These are phyloP conservation scores for Xylaria scruposa DNA, from an alignment of 495 filamentous ascomycete genomes.

Conservation along the genomic window DNA sequence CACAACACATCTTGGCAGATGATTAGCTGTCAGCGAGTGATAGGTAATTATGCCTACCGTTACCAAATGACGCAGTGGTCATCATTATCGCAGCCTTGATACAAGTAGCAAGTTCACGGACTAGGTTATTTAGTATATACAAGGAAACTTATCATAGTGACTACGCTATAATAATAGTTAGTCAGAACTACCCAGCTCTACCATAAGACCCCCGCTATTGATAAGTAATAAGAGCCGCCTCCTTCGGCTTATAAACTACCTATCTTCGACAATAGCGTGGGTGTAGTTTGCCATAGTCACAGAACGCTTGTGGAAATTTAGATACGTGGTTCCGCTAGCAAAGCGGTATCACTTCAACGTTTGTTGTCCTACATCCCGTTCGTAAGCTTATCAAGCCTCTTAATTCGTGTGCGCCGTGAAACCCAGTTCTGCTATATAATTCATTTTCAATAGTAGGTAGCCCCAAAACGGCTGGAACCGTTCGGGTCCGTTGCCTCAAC, in stretches of 20 bases:
- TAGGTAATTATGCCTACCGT: neutral
- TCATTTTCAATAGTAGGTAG: slow-evolving; percentile 6
- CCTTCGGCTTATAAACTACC: slow-evolving; percentile 1
- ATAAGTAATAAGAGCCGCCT: slow-evolving; percentile 9
- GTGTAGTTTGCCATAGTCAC: neutral
- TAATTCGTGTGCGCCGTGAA: neutral
- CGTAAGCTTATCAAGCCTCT: slow-evolving; percentile 15
- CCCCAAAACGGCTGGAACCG: neutral
- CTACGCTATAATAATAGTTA: neutral
- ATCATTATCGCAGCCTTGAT: neutral
- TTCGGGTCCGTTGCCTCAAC: slow-evolving; percentile 6
- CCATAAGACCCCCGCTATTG: neutral
- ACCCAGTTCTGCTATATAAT: neutral
- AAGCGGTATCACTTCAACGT: neutral
- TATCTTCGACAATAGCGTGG: neutral
- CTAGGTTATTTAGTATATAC: neutral
- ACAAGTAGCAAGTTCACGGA: neutral
- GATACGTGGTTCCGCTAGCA: neutral
- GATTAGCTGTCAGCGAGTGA: neutral
- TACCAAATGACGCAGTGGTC: neutral
- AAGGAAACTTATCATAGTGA: neutral
- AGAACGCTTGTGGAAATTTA: neutral
- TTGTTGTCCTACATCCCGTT: neutral
- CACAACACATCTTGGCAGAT: slow-evolving; percentile 14
- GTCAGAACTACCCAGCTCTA: neutral